Percentiles rank a stretch among this genome's conserved stretches.
These are phyloP conservation scores for Turnera subulata DNA, from an alignment of 345 rosid genomes.

Conservation along the genomic window DNA sequence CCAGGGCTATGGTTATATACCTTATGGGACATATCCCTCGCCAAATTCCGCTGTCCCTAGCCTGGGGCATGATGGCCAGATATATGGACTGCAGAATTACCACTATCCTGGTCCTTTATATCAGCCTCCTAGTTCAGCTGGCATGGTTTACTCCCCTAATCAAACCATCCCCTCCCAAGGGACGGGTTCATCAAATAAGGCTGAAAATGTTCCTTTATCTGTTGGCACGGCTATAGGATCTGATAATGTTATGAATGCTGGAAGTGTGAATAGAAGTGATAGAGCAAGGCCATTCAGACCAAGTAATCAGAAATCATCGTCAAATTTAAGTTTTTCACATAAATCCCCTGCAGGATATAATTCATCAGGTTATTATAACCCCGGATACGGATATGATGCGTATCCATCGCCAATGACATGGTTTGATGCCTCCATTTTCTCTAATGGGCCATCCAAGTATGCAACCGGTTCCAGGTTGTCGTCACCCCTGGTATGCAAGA, in stretches of 20 bases:
- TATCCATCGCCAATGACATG: slow-evolving; percentile 30
- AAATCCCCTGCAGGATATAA: slow-evolving; percentile 28
- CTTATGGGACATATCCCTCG: slow-evolving; percentile 42
- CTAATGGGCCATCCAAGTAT: slow-evolving; percentile 27
- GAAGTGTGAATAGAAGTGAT: slow-evolving; percentile 32
- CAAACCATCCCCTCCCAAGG: slow-evolving; percentile 19
- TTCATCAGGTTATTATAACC: slow-evolving; percentile 40
- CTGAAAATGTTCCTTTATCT: slow-evolving; percentile 29
- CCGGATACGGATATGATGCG: slow-evolving; percentile 44
- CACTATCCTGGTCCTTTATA: slow-evolving; percentile 49
- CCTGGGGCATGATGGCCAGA: slow-evolving; percentile 33
- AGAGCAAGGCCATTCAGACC: slow-evolving; percentile 37
- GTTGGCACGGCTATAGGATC: slow-evolving; percentile 28
- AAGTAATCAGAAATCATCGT: slow-evolving; percentile 34
- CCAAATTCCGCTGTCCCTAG: slow-evolving; percentile 30
- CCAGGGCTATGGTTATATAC: slow-evolving; percentile 39
- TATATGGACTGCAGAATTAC: slow-evolving; percentile 43
- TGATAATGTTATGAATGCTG: slow-evolving; percentile 21
- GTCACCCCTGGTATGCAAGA: slow-evolving; percentile 13
- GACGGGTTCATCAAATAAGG: slow-evolving; percentile 15
- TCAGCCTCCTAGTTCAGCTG: slow-evolving; percentile 18
- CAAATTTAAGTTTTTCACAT: slow-evolving; percentile 35
- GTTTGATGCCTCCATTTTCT: slow-evolving; percentile 30
- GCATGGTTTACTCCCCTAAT: slow-evolving; percentile 13
- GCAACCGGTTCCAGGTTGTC: slow-evolving; percentile 24